Conservation (phyloP, 2,329 filamentous ascomycete species). For the Hypoxylon sp. region DNA sequence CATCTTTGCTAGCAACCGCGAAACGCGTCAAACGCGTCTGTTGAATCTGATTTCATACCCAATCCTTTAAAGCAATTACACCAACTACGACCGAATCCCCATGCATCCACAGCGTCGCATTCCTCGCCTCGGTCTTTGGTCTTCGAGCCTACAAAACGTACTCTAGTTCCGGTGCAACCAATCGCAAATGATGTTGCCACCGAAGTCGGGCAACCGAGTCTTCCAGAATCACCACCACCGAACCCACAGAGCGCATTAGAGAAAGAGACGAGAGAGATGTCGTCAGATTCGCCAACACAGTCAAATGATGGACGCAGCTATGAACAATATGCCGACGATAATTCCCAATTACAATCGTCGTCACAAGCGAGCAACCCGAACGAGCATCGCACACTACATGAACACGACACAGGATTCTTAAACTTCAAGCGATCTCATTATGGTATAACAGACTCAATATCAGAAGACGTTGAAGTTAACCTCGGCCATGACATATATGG, state of each 20-base stretch:
- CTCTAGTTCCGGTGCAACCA: conserved; percentile 9
- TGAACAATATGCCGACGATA: conserved; percentile 50
- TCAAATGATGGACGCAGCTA: conserved; percentile 66
- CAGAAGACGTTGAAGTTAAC: conserved; percentile 33
- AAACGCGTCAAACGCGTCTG: conserved; percentile 40
- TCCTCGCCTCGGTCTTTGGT: conserved; percentile 8
- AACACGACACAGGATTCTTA: conserved; percentile 61
- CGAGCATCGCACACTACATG: conserved; percentile 50
- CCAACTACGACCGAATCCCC: conserved; percentile 3
- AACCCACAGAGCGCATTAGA: conserved; percentile 21
- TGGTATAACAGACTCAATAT: conserved; percentile 35
- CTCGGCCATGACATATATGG: conserved; percentile 4
- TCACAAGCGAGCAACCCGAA: conserved; percentile 39
- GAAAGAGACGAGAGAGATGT: conserved; percentile 51
- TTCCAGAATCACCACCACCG: no score
- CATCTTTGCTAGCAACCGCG: conserved; percentile 26
- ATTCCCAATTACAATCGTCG: conserved; percentile 41
- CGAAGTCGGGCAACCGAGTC: conserved; percentile 17
- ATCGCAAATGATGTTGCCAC: conserved; percentile 24
- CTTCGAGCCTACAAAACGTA: conserved; percentile 13
- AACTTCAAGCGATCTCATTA: conserved; percentile 52
- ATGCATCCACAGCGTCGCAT: conserved; percentile 3
- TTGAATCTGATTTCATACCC: conserved; percentile 8
- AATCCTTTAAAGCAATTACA: conserved; percentile 15
- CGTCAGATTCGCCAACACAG: conserved; percentile 64